Base-by-base conservation (phyloP, 2,329 filamentous ascomycete genomes). In the Hymenotorrendiella dingleyae region DNA sequence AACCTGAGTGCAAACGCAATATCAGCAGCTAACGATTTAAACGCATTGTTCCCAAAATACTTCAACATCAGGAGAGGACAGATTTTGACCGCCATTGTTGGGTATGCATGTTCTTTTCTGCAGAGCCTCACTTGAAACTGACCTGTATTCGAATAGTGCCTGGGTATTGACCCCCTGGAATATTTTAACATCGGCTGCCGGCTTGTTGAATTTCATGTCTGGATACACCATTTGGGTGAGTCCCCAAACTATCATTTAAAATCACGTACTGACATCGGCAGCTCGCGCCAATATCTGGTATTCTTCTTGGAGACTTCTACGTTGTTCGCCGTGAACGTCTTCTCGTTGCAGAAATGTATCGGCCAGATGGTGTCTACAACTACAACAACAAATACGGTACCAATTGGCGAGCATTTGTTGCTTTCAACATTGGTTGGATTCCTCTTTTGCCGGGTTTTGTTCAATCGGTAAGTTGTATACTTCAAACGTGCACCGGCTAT, bases 51-150 rank as follows among this genome's bases (percentile, higher is more conserved):
- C 35, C 73, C 73, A 0, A 64, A 65, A 33, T 75, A 67, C 53
- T 60, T 76, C 53, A 74, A 75, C 54, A 71, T 74, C 44, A 60
- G 65, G 2, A 64, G 69, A 4, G 69, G 70, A 4, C 64, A 66
- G 23, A 54, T 72, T 3, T 52, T 72, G 17, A 64, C 64, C 22
- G 66, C 67, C 1, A 54, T 71, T 1, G 55, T 69, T 9, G 58
- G n/a, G n/a, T n/a, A n/a, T n/a, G n/a, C n/a, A n/a, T n/a, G n/a
- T n/a, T n/a, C n/a, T n/a, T n/a, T n/a, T n/a, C n/a, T n/a, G n/a
- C n/a, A n/a, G n/a, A n/a, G n/a, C n/a, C n/a, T n/a, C n/a, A n/a
- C n/a, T n/a, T n/a, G n/a, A n/a, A n/a, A n/a, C n/a, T n/a, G n/a
- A n/a, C n/a, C n/a, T n/a, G n/a, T n/a, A n/a, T n/a, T n/a, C n/a